phyloP scores from a whole-genome alignment of 305 asterid species.

The Fraxinus platypoda region DNA sequence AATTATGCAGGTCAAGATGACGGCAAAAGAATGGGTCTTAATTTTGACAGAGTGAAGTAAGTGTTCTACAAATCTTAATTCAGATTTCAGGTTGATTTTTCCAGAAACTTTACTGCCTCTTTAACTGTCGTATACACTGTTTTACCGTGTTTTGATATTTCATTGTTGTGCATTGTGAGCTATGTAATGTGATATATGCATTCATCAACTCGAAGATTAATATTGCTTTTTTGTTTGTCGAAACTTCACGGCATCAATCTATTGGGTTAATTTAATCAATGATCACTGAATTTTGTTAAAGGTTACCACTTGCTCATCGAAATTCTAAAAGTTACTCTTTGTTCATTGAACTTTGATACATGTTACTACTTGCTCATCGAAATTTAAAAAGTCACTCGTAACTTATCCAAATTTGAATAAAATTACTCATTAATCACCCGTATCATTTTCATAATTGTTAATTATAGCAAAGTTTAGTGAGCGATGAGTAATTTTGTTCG shows the following conservation, averaged over 20 bases:
- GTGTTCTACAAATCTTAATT: conserved; percentile 27
- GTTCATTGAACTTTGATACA: no score
- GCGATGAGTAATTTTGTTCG: no score
- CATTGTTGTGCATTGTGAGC: background rate
- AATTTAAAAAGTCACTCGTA: no score
- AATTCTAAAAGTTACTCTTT: no score
- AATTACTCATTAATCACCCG: no score
- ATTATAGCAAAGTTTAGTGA: no score
- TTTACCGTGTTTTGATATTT: background rate
- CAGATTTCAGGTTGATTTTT: background rate
- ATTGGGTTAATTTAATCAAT: no score
- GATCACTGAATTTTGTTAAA: no score
- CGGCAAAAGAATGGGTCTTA: conserved; percentile 90
- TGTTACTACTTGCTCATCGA: no score
- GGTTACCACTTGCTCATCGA: no score
- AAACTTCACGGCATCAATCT: background rate
- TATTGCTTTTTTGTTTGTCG: background rate
- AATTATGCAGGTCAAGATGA: conserved; percentile 85
- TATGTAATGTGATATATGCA: background rate
- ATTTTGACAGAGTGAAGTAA: conserved; percentile 84
- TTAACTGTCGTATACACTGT: background rate
- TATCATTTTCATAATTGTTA: no score
- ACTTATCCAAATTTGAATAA: no score
- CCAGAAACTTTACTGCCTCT: background rate
- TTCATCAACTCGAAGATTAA: background rate